Percentiles rank a stretch among this genome's conserved stretches.
Evolutionary conservation across 805 yeast species (phyloP).

Genomic region (Ogataea dorogensis): DNA sequence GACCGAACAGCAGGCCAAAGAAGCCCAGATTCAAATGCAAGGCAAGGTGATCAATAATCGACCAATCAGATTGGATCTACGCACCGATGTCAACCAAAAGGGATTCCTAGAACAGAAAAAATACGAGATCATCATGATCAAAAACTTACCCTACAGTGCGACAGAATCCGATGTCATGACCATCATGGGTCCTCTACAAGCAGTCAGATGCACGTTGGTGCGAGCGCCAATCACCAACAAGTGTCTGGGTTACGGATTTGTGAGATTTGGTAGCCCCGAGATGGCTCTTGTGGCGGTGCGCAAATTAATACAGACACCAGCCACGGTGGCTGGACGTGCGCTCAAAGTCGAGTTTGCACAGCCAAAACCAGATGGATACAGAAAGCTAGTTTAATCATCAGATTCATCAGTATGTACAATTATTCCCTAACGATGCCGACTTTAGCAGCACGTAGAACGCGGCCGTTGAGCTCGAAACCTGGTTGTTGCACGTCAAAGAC

Average conservation of each 20-base stretch:
- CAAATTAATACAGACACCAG: slow-evolving; percentile 43
- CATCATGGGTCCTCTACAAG: slow-evolving; percentile 27
- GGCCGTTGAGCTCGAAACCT: slow-evolving; percentile 80
- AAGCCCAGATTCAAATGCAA: slow-evolving; percentile 32
- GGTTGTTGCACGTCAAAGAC: slow-evolving; percentile 90
- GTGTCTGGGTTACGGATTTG: slow-evolving; percentile 56
- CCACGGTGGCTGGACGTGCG: slow-evolving; percentile 15
- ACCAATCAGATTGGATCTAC: slow-evolving; percentile 25
- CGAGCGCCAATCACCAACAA: slow-evolving; percentile 29
- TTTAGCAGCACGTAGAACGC: slow-evolving; percentile 93
- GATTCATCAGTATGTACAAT: slow-evolving; percentile 16
- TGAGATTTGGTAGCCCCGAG: slow-evolving; percentile 48
- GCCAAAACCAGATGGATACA: slow-evolving; percentile 25
- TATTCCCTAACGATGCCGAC: slow-evolving; percentile 72
- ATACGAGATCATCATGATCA: slow-evolving; percentile 29
- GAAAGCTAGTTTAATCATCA: slow-evolving; percentile 24
- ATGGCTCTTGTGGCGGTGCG: slow-evolving; percentile 48
- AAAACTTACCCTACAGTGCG: slow-evolving; percentile 28
- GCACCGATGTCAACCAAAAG: slow-evolving; percentile 13
- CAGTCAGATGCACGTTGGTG: slow-evolving; percentile 29
- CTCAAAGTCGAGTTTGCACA: slow-evolving; percentile 35
- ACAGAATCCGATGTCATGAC: slow-evolving; percentile 28
- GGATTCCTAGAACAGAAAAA: slow-evolving; percentile 8
- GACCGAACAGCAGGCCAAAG: slow-evolving; percentile 20
- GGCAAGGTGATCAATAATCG: slow-evolving; percentile 30